Evolutionary conservation across 805 yeast species (phyloP).

Genomic region (Lipomyces sp.): DNA sequence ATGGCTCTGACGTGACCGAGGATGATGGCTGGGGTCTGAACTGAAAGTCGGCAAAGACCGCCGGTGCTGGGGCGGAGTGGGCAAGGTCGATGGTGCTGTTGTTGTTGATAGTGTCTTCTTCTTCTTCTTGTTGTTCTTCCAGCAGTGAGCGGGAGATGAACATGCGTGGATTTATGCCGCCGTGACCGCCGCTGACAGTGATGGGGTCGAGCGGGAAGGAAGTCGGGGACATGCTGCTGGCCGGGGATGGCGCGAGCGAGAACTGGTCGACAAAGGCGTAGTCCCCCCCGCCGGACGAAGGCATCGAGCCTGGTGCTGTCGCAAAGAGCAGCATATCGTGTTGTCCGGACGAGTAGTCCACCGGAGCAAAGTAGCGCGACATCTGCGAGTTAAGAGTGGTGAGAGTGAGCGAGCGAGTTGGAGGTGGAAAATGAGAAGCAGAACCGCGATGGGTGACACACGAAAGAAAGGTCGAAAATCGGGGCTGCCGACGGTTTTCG

Average conservation of each 20-base stretch:
- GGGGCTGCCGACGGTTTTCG: no score
- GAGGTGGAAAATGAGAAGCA: no score
- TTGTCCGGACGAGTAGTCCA: no score
- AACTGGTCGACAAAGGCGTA: background rate
- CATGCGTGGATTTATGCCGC: slow-evolving; percentile 2
- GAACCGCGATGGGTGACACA: no score
- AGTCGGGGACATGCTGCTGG: slow-evolving; percentile 10
- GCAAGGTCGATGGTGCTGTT: background rate
- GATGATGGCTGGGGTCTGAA: slow-evolving; percentile 9
- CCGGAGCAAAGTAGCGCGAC: no score
- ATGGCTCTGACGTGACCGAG: background rate
- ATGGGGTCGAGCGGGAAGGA: background rate
- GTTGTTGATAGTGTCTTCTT: no score
- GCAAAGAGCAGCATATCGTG: background rate
- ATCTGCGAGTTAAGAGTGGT: no score
- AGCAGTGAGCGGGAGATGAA: slow-evolving; percentile 16
- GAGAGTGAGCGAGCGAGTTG: no score
- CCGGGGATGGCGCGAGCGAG: background rate
- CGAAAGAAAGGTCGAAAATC: no score
- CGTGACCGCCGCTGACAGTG: background rate
- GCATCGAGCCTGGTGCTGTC: background rate
- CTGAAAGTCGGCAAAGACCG: background rate
- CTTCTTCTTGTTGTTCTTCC: background rate
- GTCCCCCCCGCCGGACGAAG: background rate
- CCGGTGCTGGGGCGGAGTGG: background rate